Evolutionary conservation across 2,329 filamentous ascomycete species (phyloP).

Genomic region (Fusarium staphyleae): DNA sequence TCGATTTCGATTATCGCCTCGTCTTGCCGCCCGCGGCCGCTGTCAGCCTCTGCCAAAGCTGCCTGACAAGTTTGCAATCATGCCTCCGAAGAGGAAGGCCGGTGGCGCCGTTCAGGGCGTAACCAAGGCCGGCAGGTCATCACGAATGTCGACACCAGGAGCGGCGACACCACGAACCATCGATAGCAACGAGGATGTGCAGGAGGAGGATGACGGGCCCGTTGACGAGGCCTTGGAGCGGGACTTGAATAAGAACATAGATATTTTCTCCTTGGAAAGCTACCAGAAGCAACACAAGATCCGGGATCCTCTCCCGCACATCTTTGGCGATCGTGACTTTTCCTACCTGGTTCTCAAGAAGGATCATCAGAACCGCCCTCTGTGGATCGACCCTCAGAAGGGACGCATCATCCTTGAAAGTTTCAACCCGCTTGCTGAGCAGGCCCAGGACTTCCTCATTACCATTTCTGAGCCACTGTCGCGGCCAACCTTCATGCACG

Average conservation of each 20-base stretch:
- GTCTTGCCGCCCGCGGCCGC: conserved; percentile 12
- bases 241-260: conserved; percentile 64
- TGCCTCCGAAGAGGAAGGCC: conserved; percentile 78
- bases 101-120: conserved; percentile 54
- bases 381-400: conserved; percentile 91
- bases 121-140: conserved; percentile 63
- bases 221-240: conserved; percentile 61
- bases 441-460: conserved; percentile 93
- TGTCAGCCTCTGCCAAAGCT: conserved; percentile 7
- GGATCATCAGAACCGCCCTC: conserved; percentile 86
- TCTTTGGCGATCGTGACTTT: conserved; percentile 70
- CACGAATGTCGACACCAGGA: conserved; percentile 66
- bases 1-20: no score
- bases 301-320: conserved; percentile 55
- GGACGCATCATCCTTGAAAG: conserved; percentile 92
- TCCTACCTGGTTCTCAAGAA: conserved; percentile 83
- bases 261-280: conserved; percentile 63
- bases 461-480: conserved; percentile 95
- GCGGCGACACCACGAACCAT: conserved; percentile 66
- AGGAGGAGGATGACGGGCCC: conserved; percentile 56
- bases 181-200: conserved; percentile 59
- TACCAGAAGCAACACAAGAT: conserved; percentile 56
- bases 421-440: conserved; percentile 85
- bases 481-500: conserved; percentile 88
- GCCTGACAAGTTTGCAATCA: conserved; percentile 45